Evolutionary conservation across 202 grass and related monocot genomes (phyloP), one percentile per base, ranked within the genome.

Genomic region (Saccharum hybrid): DNA sequence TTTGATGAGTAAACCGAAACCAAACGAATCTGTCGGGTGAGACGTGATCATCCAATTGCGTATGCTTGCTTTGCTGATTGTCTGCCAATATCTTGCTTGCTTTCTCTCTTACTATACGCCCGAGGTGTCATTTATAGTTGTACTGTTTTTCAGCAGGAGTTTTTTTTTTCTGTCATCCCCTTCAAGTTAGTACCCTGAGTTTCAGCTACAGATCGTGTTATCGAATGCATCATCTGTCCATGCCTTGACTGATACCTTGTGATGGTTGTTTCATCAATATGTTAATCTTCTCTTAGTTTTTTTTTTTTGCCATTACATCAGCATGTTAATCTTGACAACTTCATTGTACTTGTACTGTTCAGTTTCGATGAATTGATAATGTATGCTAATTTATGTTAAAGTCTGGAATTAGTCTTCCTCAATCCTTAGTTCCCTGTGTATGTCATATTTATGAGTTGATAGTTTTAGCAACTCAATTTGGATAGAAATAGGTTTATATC

Each of bases 141-240:
- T 74, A 74, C 37, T 42, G 38, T 75, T 69, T 86, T 73, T 63
- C 31, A 33, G 31, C 31, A 33, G 31, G 31, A 33, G 38, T 7
- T 6, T 8, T 26, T 64, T n/a, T 11, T 40, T 12, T 23, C 12
- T 40, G 0, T 10, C n/a, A 18, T 51, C 30, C 18, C 70, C 2
- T 33, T 16, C 22, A 38, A 14, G 5, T 56, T 15, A 54, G 51
- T 54, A 54, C 2, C 51, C 51, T 54, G 51, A 54, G 51, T 54
- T 54, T 54, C 51, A 54, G 16, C 18, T 54, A n/a, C 6, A 7
- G 6, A 51, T 51, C 1, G 13, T 51, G 13, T 51, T 19, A 54
- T 19, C 43, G 12, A 46, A 46, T 14, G 51, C 51, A 54, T n/a
- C 16, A 54, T 54, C 51, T 54, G 6, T 2, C 18, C 6, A 54